A percentile compares a stretch with the other conserved stretches of the same genome.
These are phyloP conservation scores for Beauveria asiatica DNA, from an alignment of 2,329 filamentous ascomycete species.

Conservation along the genomic window DNA sequence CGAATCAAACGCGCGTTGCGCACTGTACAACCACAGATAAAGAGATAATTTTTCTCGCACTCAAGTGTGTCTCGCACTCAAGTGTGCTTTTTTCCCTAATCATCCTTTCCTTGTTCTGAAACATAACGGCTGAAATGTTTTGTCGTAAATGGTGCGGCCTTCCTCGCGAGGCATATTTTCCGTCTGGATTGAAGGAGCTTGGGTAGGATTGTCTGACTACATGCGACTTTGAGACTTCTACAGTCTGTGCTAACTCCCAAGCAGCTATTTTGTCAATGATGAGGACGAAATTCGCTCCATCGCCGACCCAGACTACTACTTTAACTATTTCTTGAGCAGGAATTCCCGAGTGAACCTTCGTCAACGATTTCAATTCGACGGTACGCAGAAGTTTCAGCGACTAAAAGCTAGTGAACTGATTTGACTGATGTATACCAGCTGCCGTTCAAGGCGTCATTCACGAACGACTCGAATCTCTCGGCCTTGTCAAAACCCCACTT, in stretches of 20 bases:
- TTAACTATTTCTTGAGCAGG: slow-evolving; percentile 64
- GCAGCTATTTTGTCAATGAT: slow-evolving; percentile 70
- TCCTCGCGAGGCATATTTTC: slow-evolving; percentile 61
- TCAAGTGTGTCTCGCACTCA: slow-evolving; percentile 13
- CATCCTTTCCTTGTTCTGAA: neutral
- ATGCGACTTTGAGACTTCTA: neutral
- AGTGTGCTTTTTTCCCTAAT: too few relatives aligned
- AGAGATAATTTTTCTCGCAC: slow-evolving; percentile 13
- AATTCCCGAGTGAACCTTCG: slow-evolving; percentile 71
- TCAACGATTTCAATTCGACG: slow-evolving; percentile 65
- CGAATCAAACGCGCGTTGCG: neutral
- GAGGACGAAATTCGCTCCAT: slow-evolving; percentile 67
- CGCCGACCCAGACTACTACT: slow-evolving; percentile 57
- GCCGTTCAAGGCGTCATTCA: slow-evolving; percentile 54
- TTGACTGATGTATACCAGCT: slow-evolving; percentile 31
- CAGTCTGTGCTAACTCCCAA: neutral
- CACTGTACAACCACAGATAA: slow-evolving; percentile 16
- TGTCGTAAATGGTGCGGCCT: slow-evolving; percentile 59
- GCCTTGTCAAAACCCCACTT: slow-evolving; percentile 52
- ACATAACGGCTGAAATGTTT: slow-evolving; percentile 52
- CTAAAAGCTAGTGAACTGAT: neutral
- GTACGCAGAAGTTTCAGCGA: slow-evolving; percentile 33
- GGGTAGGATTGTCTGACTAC: slow-evolving; percentile 42
- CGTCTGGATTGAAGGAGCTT: slow-evolving; percentile 56
- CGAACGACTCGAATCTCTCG: slow-evolving; percentile 51